phyloP scores from a whole-genome alignment of 257 asterid species.

The Cruciata laevipes region DNA sequence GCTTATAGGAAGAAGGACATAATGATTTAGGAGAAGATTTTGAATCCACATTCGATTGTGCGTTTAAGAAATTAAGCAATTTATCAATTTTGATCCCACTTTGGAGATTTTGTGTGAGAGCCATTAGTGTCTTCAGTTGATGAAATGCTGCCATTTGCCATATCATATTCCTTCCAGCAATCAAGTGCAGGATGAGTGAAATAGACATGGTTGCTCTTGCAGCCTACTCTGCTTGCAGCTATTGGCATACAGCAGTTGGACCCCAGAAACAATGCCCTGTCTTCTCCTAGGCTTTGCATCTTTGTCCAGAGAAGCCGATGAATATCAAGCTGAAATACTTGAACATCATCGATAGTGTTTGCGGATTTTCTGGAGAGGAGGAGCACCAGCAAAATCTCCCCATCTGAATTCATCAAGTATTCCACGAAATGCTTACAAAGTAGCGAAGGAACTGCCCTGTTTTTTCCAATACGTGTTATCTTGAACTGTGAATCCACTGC shows the following conservation, averaged over 20 bases:
- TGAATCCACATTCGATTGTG: too few species aligned
- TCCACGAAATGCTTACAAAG: conserved; percentile 20
- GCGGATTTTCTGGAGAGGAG: conserved; percentile 15
- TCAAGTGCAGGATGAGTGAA: conserved; percentile 14
- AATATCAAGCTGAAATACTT: conserved; percentile 26
- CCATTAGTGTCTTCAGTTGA: conserved; percentile 7
- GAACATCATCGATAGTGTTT: conserved; percentile 22
- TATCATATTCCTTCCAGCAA: conserved; percentile 27
- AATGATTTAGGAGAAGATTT: not conserved
- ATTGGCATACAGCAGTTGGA: conserved; percentile 23
- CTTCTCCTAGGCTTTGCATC: conserved; percentile 20
- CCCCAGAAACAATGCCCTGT: conserved; percentile 24
- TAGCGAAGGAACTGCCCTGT: conserved; percentile 21
- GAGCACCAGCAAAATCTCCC: conserved; percentile 27
- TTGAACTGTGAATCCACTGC: conserved; percentile 13
- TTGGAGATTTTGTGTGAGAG: conserved; percentile 6
- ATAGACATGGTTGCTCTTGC: conserved; percentile 27
- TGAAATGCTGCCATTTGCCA: conserved; percentile 20
- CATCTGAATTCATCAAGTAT: conserved; percentile 26
- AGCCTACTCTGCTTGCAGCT: conserved; percentile 24
- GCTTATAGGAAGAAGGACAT: not conserved
- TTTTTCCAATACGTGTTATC: conserved; percentile 11
- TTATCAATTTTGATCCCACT: conserved; percentile 3
- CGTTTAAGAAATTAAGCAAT: too few species aligned
- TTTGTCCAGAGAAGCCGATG: not conserved